phyloP scores from a whole-genome alignment of 306 rosid genomes.

The Cicer pinnatifidum region DNA sequence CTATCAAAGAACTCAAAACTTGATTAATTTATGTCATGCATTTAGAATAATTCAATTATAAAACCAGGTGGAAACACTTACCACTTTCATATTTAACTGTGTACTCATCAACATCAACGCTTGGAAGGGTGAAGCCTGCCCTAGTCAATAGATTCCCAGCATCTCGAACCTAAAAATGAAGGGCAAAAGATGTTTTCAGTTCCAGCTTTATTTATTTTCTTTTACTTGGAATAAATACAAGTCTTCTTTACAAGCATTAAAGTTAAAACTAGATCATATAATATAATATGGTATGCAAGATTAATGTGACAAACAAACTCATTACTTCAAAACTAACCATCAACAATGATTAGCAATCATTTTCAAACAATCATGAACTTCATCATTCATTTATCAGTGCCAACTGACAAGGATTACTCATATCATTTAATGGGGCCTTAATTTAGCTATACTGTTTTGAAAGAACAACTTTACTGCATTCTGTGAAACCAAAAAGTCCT shows the following conservation, averaged over 20 bases:
- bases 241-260: constrained; percentile 7
- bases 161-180: constrained; percentile 76
- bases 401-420: constrained; percentile 29
- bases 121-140: constrained; percentile 90
- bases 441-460: not conserved
- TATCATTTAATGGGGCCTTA: not conserved
- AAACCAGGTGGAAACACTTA: constrained; percentile 51
- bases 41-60: constrained; percentile 26
- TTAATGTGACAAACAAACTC: constrained; percentile 22
- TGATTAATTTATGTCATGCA: constrained; percentile 28
- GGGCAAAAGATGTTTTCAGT: constrained; percentile 34
- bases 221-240: constrained; percentile 28
- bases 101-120: constrained; percentile 94
- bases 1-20: constrained; percentile 10
- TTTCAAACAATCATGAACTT: constrained; percentile 25
- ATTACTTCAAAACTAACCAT: constrained; percentile 31
- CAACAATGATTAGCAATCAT: constrained; percentile 1
- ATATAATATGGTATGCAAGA: constrained; percentile 4
- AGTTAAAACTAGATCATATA: constrained; percentile 39
- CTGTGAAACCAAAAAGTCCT: not conserved
- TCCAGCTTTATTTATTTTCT: constrained; percentile 11
- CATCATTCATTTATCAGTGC: not conserved
- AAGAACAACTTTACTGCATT: not conserved
- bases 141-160: constrained; percentile 98
- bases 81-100: constrained; percentile 83